These are phyloP conservation scores for Paxillus ammoniavirescens DNA, from an alignment of 768 basidiomycete species.

Conservation along the genomic window DNA sequence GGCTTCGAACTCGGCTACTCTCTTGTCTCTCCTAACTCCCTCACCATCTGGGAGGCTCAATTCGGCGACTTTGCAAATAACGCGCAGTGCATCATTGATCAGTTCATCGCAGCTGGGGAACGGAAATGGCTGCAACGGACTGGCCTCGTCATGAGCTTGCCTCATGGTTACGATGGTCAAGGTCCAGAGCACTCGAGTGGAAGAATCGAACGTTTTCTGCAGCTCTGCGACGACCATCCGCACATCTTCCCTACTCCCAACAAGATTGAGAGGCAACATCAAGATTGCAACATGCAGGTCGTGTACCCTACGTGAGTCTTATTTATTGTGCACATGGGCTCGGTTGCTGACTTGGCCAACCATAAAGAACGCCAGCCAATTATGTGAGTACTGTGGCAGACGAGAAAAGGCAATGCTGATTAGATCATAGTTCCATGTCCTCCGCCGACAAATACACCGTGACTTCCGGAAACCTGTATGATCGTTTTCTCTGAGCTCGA, in stretches of 20 bases:
- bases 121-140: constrained; percentile 96
- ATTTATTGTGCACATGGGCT: background rate
- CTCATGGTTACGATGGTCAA: constrained; percentile 98
- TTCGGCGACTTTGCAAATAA: constrained; percentile 99
- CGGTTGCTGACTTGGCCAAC: constrained; percentile 10
- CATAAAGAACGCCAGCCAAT: constrained; percentile 83
- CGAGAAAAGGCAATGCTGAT: constrained; percentile 1
- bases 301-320: constrained; percentile 87
- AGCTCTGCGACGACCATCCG: constrained; percentile 97
- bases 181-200: constrained; percentile 98
- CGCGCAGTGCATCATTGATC: constrained; percentile 97
- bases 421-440: constrained; percentile 78
- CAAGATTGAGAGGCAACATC: constrained; percentile 93
- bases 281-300: constrained; percentile 99
- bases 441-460: constrained; percentile 94
- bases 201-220: constrained; percentile 93
- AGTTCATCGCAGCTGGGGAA: constrained; percentile 97
- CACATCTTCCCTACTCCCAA: constrained; percentile 83
- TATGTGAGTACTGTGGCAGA: constrained; percentile 51
- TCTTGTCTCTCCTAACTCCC: constrained; percentile 87
- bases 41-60: constrained; percentile 98
- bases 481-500: background rate
- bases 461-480: constrained; percentile 96
- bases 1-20: constrained; percentile 99
- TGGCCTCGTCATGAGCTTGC: constrained; percentile 84